phyloP scores from a whole-genome alignment of 306 rosid genomes.

The Malus fusca region DNA sequence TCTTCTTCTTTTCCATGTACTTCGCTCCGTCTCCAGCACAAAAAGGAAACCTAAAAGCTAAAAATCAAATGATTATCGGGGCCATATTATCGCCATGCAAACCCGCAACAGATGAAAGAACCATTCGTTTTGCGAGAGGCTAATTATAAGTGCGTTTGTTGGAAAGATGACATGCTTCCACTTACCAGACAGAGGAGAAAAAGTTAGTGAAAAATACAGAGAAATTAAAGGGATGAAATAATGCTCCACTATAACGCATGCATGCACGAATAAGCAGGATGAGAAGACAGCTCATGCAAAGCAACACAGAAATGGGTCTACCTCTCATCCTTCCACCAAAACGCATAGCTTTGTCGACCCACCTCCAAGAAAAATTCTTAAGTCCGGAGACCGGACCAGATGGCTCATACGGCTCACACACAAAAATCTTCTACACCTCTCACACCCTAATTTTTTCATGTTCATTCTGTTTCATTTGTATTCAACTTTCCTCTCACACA shows the following conservation, averaged over 20 bases:
- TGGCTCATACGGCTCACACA: too few relatives aligned
- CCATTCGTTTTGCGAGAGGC: neutral
- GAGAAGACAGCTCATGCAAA: neutral
- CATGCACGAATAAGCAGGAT: neutral
- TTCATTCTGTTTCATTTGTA: accelerated
- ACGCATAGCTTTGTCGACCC: neutral
- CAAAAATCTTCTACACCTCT: too few relatives aligned
- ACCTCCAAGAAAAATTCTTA: too few relatives aligned
- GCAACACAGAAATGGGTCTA: neutral
- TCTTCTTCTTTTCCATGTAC: too few relatives aligned
- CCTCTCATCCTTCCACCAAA: constrained; percentile 10
- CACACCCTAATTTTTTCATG: too few relatives aligned
- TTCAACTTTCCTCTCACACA: too few relatives aligned
- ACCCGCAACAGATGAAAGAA: neutral
- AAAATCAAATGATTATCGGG: neutral
- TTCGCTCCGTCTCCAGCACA: too few relatives aligned
- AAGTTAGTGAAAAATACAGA: neutral
- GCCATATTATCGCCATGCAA: neutral
- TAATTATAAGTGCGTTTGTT: neutral
- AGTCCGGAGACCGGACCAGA: too few relatives aligned
- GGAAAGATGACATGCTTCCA: neutral
- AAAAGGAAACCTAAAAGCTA: too few relatives aligned
- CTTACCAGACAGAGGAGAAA: neutral
- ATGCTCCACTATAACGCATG: neutral
- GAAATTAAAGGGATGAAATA: neutral